Evolutionary conservation across 176 grass and related monocot species (phyloP), one percentile per base, ranked within the genome.

Genomic region (Triticum monococcum): DNA sequence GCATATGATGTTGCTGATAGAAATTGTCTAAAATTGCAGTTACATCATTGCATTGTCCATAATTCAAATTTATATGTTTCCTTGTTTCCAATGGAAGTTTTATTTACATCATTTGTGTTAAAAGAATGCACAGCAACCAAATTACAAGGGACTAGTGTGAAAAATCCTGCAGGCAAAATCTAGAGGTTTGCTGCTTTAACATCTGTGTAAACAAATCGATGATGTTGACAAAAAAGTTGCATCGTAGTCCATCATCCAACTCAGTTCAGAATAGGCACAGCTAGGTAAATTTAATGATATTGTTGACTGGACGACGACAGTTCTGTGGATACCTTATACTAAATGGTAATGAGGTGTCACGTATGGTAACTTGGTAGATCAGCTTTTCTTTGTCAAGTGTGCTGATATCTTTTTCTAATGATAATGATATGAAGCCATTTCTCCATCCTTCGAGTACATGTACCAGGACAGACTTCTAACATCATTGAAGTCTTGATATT

Each of bases 401-500:
- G 37, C 30, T 71, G 70, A 50, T 84, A 84, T 86, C 7, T 63
- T 48, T 81, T 81, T 81, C 48, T 50, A 91, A 62, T 30, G 70
- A 85, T 85, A 52, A 32, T 75, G 68, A 85, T 86, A 63, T 41
- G 38, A 77, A 68, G 64, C 28, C 48, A 84, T 50, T 60, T 84
- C 46, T 84, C 60, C 81, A 84, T 79, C 72, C 2, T 67, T 35
- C 9, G 23, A 79, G 64, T 57, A 25, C 45, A 31, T 52, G 78
- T 86, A 38, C 11, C 18, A 84, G 46, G 82, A 88, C 37, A 84
- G 0, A 61, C 50, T 63, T 91, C 28, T 84, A 52, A 61, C 60
- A 77, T 84, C 43, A 84, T 85, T 77, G 46, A 84, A 62, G 33
- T 62, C 72, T 80, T 68, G 37, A 62, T 84, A 71, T 70, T 81